Percentiles rank a stretch among this genome's conserved stretches.
Evolutionary conservation across 768 basidiomycete genomes (phyloP).

Genomic region (Nidularia pulvinata): DNA sequence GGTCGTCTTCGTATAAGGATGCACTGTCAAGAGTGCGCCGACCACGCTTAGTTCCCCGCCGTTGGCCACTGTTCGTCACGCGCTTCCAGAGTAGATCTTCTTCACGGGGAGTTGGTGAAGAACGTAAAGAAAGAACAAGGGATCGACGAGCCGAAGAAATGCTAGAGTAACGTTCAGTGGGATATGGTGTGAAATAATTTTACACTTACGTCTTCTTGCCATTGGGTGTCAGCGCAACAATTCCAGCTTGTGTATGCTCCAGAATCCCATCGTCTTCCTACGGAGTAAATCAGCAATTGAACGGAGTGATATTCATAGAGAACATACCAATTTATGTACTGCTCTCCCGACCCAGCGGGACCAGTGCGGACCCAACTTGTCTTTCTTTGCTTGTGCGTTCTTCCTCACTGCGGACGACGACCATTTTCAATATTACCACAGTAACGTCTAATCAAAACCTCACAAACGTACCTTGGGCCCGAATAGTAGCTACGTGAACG

Average conservation of each 20-base stretch:
- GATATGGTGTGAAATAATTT: too few relatives aligned
- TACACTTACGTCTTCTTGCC: slow-evolving; percentile 44
- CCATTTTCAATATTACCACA: background rate
- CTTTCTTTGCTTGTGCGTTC: slow-evolving; percentile 37
- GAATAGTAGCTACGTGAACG: slow-evolving; percentile 42
- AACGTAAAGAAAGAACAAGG: background rate
- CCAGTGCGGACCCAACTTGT: slow-evolving; percentile 49
- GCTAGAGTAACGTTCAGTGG: background rate
- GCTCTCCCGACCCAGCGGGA: slow-evolving; percentile 44
- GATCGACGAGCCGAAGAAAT: background rate
- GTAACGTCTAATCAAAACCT: background rate
- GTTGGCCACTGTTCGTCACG: too few relatives aligned
- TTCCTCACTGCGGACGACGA: slow-evolving; percentile 34
- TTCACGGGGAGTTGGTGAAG: background rate
- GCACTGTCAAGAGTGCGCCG: too few relatives aligned
- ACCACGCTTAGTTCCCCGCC: too few relatives aligned
- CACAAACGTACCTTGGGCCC: slow-evolving; percentile 36
- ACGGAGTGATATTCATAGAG: background rate
- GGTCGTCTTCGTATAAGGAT: background rate
- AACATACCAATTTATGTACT: slow-evolving; percentile 39
- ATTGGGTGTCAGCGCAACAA: slow-evolving; percentile 35
- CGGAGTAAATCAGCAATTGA: background rate
- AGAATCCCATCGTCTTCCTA: slow-evolving; percentile 46
- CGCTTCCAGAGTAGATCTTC: too few relatives aligned
- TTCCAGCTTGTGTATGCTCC: slow-evolving; percentile 28